Evolutionary conservation across 345 rosid genomes (phyloP), one percentile per base, ranked within the genome.

Genomic region (Brassica carinata): DNA sequence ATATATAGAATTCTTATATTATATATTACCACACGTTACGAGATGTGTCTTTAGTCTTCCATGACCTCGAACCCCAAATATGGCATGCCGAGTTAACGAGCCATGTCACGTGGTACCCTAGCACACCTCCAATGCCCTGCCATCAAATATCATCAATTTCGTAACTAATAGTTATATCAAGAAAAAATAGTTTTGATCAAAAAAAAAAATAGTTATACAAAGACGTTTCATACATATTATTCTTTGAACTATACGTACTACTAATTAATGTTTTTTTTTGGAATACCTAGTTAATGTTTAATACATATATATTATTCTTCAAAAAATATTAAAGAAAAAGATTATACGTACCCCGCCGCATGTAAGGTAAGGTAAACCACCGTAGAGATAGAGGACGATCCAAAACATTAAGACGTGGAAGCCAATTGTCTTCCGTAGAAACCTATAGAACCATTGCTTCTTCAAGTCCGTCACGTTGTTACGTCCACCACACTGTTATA

Each of bases 41-140:
- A 43, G 98, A 92, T 29, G 92, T 74, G 74, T 94, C 97, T 7
- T 91, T 86, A 11, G 97, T 92, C 62, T 86, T 90, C 97, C 97
- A 94, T 6, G 86, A 86, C 64, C 88, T 92, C 19, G 84, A 87
- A 69, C 98, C 98, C 93, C 93, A 90, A 6, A 92, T 81, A 85
- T 94, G 98, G 61, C 92, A 92, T 40, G 90, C 97, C 14, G 97
- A 94, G 71, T 91, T 94, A 63, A 92, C 92, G 5, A 90, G 84
- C 92, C 93, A 94, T 34, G 97, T 92, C 73, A 90, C 82, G 82
- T 92, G 97, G 77, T 85, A 92, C 3, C 85, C 93, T 82, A 88
- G 82, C n/a, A 80, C 78, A 31, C 61, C 78, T 81, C 96, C 89
- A 71, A 90, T 90, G 9, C 96, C 91, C 96, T 92, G 84, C 76